Conservation (phyloP, 805 yeast genomes). For the Kodamaea neixiangensis region DNA sequence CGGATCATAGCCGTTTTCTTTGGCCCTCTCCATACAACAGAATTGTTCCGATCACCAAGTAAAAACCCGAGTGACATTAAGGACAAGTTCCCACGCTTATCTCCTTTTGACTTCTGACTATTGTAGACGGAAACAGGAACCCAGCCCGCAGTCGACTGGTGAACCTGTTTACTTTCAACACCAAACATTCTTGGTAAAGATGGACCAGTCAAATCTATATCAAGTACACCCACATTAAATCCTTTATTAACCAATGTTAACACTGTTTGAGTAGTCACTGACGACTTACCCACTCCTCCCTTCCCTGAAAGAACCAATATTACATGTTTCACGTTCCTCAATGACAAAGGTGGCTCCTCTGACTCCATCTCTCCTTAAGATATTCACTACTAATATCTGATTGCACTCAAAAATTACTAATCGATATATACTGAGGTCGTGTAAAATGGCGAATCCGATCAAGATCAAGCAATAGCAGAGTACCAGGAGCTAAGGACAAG, state of each 20-base stretch:
- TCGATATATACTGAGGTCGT: background rate
- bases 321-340: constrained; percentile 66
- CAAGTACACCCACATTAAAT: constrained; percentile 87
- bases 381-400: background rate
- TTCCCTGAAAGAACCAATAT: constrained; percentile 86
- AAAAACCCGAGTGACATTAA: constrained; percentile 90
- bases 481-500: too few relatives aligned
- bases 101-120: constrained; percentile 6
- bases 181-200: constrained; percentile 97
- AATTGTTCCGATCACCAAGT: constrained; percentile 77
- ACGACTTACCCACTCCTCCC: constrained; percentile 97
- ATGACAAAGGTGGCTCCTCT: constrained; percentile 32
- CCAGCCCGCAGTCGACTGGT: constrained; percentile 86
- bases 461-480: too few relatives aligned
- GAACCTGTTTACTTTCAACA: constrained; percentile 74
- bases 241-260: constrained; percentile 73
- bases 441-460: background rate
- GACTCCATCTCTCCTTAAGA: background rate
- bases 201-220: constrained; percentile 95
- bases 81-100: constrained; percentile 45
- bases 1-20: constrained; percentile 97
- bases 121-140: constrained; percentile 66
- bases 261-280: constrained; percentile 93
- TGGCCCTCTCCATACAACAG: constrained; percentile 99
- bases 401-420: background rate